Conservation (phyloP, 352 stramenopile species). For the Pilasporangium apinafurcum region DNA sequence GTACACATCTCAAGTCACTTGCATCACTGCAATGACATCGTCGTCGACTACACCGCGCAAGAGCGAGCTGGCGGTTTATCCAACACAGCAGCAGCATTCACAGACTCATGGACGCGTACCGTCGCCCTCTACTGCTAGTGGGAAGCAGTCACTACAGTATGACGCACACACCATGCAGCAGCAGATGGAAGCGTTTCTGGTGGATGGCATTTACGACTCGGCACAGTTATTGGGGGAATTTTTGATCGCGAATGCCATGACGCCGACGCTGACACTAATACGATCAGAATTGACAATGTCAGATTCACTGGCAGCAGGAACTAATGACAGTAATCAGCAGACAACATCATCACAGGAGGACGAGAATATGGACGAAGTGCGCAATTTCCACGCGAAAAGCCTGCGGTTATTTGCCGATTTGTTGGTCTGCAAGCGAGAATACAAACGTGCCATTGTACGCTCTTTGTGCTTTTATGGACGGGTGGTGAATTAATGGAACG, state of each 20-base stretch:
- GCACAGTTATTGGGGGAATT: conserved; percentile 63
- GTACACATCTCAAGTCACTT: no score
- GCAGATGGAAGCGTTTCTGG: conserved; percentile 49
- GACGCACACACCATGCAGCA: conserved; percentile 51
- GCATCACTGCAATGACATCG: no score
- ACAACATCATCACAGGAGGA: no score
- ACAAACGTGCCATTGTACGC: conserved; percentile 67
- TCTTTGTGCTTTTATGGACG: background rate
- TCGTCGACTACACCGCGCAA: no score
- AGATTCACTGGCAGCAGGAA: conserved; percentile 2
- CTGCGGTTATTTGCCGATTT: conserved; percentile 60
- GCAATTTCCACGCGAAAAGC: conserved; percentile 50
- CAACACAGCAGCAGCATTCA: no score
- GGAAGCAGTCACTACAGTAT: no score
- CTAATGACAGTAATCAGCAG: no score
- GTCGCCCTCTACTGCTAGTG: no score
- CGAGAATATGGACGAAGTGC: conserved; percentile 8
- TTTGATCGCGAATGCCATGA: conserved; percentile 37
- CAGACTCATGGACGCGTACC: no score
- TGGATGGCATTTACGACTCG: conserved; percentile 38
- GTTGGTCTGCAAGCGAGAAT: conserved; percentile 58
- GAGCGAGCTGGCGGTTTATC: no score
- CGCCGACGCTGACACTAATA: no score
- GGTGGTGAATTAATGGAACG: background rate
- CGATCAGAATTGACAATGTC: no score